Evolutionary conservation across 306 rosid species (phyloP).

Genomic region (Corylus avellana): DNA sequence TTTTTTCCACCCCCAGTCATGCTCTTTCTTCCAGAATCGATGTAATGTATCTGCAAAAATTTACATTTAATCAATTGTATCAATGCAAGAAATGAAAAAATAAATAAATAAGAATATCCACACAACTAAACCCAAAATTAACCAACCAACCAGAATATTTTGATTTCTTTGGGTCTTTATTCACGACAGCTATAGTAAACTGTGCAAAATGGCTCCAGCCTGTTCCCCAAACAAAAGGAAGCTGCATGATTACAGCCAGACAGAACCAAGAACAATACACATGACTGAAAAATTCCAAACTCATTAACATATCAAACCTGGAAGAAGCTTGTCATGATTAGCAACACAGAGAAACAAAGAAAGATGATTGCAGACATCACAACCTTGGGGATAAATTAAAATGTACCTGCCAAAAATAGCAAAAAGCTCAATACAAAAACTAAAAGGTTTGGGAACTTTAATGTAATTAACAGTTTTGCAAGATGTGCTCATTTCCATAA

Average conservation of each 20-base stretch:
- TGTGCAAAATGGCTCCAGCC: slow-evolving; percentile 99
- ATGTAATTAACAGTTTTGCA: not conserved
- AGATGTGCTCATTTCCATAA: not conserved
- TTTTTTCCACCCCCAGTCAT: slow-evolving; percentile 99
- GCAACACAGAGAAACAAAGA: slow-evolving; percentile 96
- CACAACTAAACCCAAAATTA: slow-evolving; percentile 19
- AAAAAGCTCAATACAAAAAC: slow-evolving; percentile 28
- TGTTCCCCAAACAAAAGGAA: slow-evolving; percentile 34
- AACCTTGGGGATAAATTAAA: slow-evolving; percentile 95
- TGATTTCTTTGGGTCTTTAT: slow-evolving; percentile 92
- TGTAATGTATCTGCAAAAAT: slow-evolving; percentile 85
- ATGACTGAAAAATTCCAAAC: slow-evolving; percentile 15
- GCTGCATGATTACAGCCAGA: slow-evolving; percentile 11
- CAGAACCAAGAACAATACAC: slow-evolving; percentile 21
- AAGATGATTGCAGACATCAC: slow-evolving; percentile 98
- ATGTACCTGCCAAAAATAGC: slow-evolving; percentile 76
- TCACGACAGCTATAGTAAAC: slow-evolving; percentile 93
- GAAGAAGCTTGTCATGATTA: slow-evolving; percentile 98
- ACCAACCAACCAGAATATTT: slow-evolving; percentile 86
- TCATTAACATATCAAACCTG: slow-evolving; percentile 54
- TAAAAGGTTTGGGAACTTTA: not conserved
- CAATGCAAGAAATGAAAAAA: slow-evolving; percentile 10
- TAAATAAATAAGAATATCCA: not conserved
- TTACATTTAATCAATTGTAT: slow-evolving; percentile 20
- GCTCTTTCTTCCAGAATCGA: slow-evolving; percentile 99